Evolutionary conservation across 495 filamentous ascomycete species (phyloP).

Genomic region (Mycothermus thermophilus): DNA sequence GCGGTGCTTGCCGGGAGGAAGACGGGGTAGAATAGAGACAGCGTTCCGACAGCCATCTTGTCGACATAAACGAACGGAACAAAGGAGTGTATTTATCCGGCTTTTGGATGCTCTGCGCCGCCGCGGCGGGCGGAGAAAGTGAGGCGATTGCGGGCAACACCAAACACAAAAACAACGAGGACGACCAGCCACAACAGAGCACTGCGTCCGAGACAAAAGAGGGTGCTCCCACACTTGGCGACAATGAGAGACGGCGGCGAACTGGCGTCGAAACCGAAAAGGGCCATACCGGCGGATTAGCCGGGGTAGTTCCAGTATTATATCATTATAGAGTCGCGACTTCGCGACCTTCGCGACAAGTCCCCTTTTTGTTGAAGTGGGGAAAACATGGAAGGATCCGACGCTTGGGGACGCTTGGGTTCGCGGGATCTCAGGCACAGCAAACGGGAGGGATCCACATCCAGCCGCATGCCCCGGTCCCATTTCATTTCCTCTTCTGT

Average conservation of each 20-base stretch:
- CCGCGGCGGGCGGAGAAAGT: background rate
- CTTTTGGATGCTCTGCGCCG: background rate
- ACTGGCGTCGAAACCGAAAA: conserved; percentile 1
- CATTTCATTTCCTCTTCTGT: too few species aligned
- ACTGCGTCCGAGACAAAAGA: conserved; percentile 26
- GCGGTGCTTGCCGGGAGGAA: conserved; percentile 23
- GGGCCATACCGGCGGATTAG: conserved; percentile 7
- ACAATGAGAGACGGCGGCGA: conserved; percentile 8
- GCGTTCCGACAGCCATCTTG: conserved; percentile 30
- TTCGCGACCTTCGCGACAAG: too few species aligned
- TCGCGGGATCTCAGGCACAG: too few species aligned
- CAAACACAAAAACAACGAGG: conserved; percentile 19
- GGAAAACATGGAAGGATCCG: too few species aligned
- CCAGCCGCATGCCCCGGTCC: too few species aligned
- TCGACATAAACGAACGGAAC: background rate
- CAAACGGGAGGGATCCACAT: too few species aligned
- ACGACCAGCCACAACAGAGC: conserved; percentile 29
- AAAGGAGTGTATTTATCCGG: too few species aligned
- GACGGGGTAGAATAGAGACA: conserved; percentile 24
- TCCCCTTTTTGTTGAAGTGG: too few species aligned
- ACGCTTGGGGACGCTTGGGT: too few species aligned
- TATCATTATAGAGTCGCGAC: too few species aligned
- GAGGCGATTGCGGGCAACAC: conserved; percentile 14
- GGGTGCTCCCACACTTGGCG: conserved; percentile 23
- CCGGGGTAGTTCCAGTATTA: background rate